Evolutionary conservation across 1,284 basidiomycete genomes (phyloP).

Genomic region (Trichosporon sp.): DNA sequence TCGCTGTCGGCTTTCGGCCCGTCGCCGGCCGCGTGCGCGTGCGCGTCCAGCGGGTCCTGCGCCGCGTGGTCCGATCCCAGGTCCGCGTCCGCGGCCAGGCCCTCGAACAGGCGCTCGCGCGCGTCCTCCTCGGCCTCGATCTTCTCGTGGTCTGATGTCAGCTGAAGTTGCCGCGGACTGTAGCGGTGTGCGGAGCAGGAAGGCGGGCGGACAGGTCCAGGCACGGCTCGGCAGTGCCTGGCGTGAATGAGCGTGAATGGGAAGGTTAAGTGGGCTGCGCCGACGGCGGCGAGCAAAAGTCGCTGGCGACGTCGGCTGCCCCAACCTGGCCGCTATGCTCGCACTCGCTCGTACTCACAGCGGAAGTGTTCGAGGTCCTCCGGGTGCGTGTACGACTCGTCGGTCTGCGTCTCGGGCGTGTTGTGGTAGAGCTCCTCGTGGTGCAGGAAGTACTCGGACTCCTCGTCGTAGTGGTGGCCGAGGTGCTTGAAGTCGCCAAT

Average conservation of each 20-base stretch:
- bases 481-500: slow-evolving; percentile 85
- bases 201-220: background rate
- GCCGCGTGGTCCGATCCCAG: slow-evolving; percentile 40
- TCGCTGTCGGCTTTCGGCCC: slow-evolving; percentile 24
- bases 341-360: slow-evolving; percentile 21
- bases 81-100: slow-evolving; percentile 37
- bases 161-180: background rate
- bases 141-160: slow-evolving; percentile 64
- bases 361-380: slow-evolving; percentile 56
- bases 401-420: slow-evolving; percentile 94
- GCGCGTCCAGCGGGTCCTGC: slow-evolving; percentile 41
- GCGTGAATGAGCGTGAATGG: background rate
- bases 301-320: background rate
- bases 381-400: slow-evolving; percentile 87
- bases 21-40: slow-evolving; percentile 42
- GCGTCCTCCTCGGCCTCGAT: slow-evolving; percentile 77
- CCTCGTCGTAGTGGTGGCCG: slow-evolving; percentile 60
- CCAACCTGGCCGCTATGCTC: background rate
- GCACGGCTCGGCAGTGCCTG: background rate
- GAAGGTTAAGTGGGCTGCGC: background rate
- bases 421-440: slow-evolving; percentile 93
- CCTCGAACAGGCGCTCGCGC: slow-evolving; percentile 47
- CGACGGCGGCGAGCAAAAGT: background rate
- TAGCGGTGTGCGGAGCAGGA: background rate
- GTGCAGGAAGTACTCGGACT: slow-evolving; percentile 67